A percentile compares a stretch with the other conserved stretches of the same genome.
Evolutionary conservation across 805 yeast species (phyloP).

Genomic region (Wickerhamomyces xylosicus): DNA sequence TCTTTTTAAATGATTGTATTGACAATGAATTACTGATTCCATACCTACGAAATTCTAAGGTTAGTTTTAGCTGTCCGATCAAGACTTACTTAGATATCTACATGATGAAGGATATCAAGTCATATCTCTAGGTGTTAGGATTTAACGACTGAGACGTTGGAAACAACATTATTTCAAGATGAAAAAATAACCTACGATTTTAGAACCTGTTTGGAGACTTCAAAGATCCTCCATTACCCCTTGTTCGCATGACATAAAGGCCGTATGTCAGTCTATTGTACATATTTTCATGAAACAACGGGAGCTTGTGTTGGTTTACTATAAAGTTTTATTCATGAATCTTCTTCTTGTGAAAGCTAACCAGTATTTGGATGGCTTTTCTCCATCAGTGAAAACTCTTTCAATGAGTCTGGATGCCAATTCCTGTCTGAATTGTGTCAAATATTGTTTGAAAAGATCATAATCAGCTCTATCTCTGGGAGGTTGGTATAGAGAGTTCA

Average conservation of each 20-base stretch:
- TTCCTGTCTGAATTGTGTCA: conserved; percentile 93
- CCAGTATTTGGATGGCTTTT: conserved; percentile 84
- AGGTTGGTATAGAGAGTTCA: conserved; percentile 66
- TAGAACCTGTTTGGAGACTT: too few species aligned
- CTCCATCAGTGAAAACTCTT: conserved; percentile 56
- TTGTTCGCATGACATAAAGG: neutral
- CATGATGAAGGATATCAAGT: too few species aligned
- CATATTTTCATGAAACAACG: neutral
- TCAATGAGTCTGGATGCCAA: conserved; percentile 70
- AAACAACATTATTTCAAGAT: too few species aligned
- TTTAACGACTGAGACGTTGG: too few species aligned
- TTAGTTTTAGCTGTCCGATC: too few species aligned
- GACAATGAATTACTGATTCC: too few species aligned
- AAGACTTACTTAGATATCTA: too few species aligned
- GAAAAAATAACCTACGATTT: too few species aligned
- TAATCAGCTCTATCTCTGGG: conserved; percentile 68
- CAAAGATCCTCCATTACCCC: too few species aligned
- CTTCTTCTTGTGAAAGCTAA: conserved; percentile 89
- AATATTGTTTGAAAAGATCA: conserved; percentile 69
- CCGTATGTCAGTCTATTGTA: neutral
- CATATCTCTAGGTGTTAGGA: too few species aligned
- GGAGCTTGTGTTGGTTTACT: neutral
- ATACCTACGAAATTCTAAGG: too few species aligned
- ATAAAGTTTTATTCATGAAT: conserved; percentile 85
- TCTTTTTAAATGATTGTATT: too few species aligned